Percentiles rank a stretch among this genome's conserved stretches.
phyloP scores from a whole-genome alignment of 2,329 filamentous ascomycete species.

The Pyricularia pennisetigena region DNA sequence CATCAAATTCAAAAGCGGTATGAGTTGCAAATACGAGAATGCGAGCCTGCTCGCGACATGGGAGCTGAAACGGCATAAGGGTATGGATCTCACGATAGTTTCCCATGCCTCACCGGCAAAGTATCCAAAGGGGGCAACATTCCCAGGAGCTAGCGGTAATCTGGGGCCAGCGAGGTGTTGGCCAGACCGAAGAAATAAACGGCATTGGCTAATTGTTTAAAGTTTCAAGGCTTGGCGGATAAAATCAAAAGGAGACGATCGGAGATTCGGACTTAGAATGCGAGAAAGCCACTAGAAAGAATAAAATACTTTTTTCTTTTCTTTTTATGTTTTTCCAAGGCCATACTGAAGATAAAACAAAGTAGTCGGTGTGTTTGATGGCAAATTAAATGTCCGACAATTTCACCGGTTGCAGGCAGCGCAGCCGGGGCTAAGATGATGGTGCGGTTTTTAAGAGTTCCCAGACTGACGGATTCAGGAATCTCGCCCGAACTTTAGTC shows the following conservation, averaged over 20 bases:
- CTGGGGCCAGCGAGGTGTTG: neutral
- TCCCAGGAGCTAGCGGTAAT: neutral
- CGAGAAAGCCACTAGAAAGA: neutral
- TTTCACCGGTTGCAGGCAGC: neutral
- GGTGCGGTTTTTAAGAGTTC: neutral
- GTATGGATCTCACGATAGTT: neutral
- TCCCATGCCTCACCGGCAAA: neutral
- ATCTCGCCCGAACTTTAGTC: neutral
- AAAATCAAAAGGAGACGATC: neutral
- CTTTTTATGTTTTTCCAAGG: neutral
- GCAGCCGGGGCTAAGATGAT: neutral
- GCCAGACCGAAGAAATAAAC: no score
- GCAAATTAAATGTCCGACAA: neutral
- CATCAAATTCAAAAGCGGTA: neutral
- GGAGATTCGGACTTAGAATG: neutral
- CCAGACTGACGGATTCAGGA: neutral
- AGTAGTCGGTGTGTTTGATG: neutral
- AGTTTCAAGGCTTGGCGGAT: neutral
- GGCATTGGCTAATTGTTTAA: neutral
- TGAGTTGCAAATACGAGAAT: neutral
- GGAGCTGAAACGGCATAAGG: neutral
- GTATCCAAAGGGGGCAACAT: neutral
- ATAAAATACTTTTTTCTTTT: neutral
- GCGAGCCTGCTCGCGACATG: neutral
- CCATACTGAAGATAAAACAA: neutral